phyloP scores from a whole-genome alignment of 352 stramenopile genomes.

The Globisporangium nunn region DNA sequence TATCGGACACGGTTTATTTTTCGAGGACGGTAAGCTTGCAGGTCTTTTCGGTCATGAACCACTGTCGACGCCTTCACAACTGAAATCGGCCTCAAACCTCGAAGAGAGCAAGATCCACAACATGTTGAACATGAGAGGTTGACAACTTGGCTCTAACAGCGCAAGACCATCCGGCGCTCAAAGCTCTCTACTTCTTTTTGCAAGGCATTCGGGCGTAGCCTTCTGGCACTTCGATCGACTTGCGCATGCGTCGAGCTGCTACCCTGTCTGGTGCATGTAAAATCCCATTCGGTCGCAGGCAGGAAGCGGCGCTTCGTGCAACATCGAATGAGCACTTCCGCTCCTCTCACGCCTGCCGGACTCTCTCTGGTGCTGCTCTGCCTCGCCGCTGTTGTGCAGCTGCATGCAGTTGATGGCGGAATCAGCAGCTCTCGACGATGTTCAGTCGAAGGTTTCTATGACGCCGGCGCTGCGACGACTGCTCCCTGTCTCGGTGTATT shows the following conservation, averaged over 20 bases:
- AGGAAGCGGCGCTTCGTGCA: background rate
- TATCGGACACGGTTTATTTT: too few relatives aligned
- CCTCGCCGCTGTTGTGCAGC: background rate
- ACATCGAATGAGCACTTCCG: background rate
- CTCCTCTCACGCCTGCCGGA: too few relatives aligned
- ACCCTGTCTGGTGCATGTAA: background rate
- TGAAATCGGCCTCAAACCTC: constrained; percentile 11
- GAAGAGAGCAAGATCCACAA: constrained; percentile 17
- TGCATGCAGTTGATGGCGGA: background rate
- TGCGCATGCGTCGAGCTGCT: too few relatives aligned
- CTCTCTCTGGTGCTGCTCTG: background rate
- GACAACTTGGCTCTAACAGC: background rate
- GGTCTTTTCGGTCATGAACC: too few relatives aligned
- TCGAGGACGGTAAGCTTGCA: too few relatives aligned
- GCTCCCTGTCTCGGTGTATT: constrained; percentile 30
- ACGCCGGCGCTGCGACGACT: constrained; percentile 27
- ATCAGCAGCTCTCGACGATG: constrained; percentile 12
- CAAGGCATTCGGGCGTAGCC: background rate
- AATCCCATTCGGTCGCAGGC: background rate
- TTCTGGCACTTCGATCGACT: background rate
- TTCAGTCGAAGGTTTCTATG: constrained; percentile 47
- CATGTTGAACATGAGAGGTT: constrained; percentile 7
- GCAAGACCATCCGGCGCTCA: background rate
- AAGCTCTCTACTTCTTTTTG: background rate
- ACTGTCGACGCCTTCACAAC: constrained; percentile 4